Conservation (phyloP, 2,329 filamentous ascomycete species). For the Immersiporthe knoxdaviesiana region DNA sequence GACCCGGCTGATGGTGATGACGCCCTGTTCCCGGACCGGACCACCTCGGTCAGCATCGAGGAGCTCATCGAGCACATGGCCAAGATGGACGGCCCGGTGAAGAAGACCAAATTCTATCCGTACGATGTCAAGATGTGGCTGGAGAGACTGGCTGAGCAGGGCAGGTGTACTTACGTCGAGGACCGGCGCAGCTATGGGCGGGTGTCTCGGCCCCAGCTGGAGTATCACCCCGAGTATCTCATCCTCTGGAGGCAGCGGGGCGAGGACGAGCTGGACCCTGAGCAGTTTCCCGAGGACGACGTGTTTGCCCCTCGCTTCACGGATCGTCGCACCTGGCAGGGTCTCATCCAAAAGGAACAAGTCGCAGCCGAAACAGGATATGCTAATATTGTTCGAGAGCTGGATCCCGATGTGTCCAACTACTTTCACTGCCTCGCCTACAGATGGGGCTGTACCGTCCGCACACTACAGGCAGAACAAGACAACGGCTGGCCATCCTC, state of each 20-base stretch:
- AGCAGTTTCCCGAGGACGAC: constrained; percentile 14
- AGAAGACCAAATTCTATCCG: constrained; percentile 35
- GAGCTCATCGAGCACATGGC: constrained; percentile 37
- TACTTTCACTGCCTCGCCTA: constrained; percentile 26
- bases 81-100: constrained; percentile 31
- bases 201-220: constrained; percentile 35
- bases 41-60: constrained; percentile 34
- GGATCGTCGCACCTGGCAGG: constrained; percentile 21
- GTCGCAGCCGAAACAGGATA: too few species aligned
- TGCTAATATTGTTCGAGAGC: too few species aligned
- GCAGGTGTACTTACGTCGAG: constrained; percentile 34
- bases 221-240: constrained; percentile 40
- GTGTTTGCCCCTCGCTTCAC: constrained; percentile 18
- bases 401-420: constrained; percentile 4
- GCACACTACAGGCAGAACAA: constrained; percentile 11
- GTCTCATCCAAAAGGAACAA: constrained; percentile 6
- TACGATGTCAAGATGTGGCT: constrained; percentile 39
- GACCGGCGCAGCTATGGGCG: constrained; percentile 33
- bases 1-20: constrained; percentile 33
- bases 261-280: neutral
- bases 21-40: constrained; percentile 33
- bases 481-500: neutral
- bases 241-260: constrained; percentile 33
- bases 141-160: constrained; percentile 36
- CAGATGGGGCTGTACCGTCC: constrained; percentile 21